phyloP scores from a whole-genome alignment of 140 eudicot species.

The Senecio squalidus region DNA sequence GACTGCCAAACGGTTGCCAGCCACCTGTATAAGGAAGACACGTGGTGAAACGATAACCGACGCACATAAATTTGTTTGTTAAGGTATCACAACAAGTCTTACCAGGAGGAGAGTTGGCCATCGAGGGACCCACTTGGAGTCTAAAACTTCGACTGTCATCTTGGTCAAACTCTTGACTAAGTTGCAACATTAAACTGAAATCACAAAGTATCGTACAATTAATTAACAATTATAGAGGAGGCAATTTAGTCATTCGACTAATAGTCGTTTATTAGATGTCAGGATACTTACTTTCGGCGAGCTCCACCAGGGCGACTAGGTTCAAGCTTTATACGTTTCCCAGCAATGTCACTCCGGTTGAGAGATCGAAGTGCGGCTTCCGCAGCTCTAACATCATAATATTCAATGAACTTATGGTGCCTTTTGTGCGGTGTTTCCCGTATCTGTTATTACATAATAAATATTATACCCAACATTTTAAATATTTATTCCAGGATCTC shows the following conservation, averaged over 20 bases:
- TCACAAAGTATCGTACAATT: conserved; percentile 2
- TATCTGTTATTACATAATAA: conserved; percentile 41
- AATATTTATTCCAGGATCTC: background rate
- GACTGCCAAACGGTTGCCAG: conserved; percentile 67
- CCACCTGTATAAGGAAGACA: conserved; percentile 39
- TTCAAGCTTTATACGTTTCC: conserved; percentile 91
- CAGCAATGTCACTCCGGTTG: conserved; percentile 89
- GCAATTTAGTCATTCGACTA: background rate
- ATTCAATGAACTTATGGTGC: conserved; percentile 88
- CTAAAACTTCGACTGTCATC: conserved; percentile 59
- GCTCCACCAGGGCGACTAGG: conserved; percentile 98
- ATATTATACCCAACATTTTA: background rate
- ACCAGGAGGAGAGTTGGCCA: conserved; percentile 75
- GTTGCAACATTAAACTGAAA: conserved; percentile 62
- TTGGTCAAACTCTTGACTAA: conserved; percentile 59
- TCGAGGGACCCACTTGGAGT: conserved; percentile 49
- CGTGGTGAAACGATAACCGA: too few relatives aligned
- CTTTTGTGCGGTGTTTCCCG: conserved; percentile 86
- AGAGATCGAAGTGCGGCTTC: conserved; percentile 78
- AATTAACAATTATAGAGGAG: background rate
- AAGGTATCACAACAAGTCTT: conserved; percentile 1
- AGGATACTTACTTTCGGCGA: conserved; percentile 70
- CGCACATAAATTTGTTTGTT: background rate
- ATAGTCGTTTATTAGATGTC: too few relatives aligned
- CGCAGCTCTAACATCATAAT: conserved; percentile 84